These are phyloP conservation scores for Diaporthe australafricana DNA, from an alignment of 2,329 filamentous ascomycete species.

Conservation along the genomic window DNA sequence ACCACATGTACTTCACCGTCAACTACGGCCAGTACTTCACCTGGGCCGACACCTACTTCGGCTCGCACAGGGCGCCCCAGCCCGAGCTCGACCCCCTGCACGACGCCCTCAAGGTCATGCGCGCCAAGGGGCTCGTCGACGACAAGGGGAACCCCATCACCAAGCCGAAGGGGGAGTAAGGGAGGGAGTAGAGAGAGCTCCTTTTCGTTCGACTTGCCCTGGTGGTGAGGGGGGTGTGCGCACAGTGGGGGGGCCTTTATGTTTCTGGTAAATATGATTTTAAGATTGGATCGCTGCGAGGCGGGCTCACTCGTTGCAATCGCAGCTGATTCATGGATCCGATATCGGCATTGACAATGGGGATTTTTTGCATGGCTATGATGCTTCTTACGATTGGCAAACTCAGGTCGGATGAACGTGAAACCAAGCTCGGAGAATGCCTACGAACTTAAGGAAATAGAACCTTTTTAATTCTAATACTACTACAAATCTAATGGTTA, in stretches of 20 bases:
- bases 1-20: constrained; percentile 62
- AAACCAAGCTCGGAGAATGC: background rate
- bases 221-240: background rate
- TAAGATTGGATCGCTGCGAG: constrained; percentile 14
- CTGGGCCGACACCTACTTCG: constrained; percentile 58
- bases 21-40: constrained; percentile 63
- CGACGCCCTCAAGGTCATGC: constrained; percentile 57
- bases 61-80: constrained; percentile 56
- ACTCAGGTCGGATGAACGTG: background rate
- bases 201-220: background rate
- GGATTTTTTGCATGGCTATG: background rate
- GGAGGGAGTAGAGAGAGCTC: constrained; percentile 33
- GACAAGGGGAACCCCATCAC: constrained; percentile 54
- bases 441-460: background rate
- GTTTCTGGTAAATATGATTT: constrained; percentile 15
- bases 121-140: constrained; percentile 56
- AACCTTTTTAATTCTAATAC: constrained; percentile 17
- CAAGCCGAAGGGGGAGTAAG: constrained; percentile 45
- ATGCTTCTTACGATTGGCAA: background rate
- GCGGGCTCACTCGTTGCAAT: constrained; percentile 7
- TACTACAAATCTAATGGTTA: background rate
- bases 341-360: background rate
- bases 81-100: constrained; percentile 57
- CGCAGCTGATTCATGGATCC: constrained; percentile 13
- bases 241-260: background rate